Evolutionary conservation across 1,284 basidiomycete species (phyloP), one percentile per base, ranked within the genome.

Genomic region (Grifola frondosa): DNA sequence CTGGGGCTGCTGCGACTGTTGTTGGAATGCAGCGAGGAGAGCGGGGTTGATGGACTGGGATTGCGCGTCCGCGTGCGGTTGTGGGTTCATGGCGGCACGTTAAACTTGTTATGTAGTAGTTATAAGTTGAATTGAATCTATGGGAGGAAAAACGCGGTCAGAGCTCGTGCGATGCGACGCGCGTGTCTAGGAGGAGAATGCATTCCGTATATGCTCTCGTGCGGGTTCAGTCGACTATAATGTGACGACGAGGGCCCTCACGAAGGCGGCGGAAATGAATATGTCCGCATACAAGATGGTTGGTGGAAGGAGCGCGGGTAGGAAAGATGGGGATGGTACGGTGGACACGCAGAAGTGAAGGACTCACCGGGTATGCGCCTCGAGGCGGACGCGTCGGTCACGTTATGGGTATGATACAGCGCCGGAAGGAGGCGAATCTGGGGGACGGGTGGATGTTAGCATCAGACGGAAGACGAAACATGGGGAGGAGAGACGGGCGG

Each of bases 31-130:
- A 15, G 51, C 50, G 44, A 59, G 53, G 31, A 54, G 50, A 24
- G 57, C 57, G 38, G 55, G 55, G 35, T 57, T 57, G 46, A 59
- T 59, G 44, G 45, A 47, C 33, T 53, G 51, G 21, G 51, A 48
- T n/a, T n/a, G n/a, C 37, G 50, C 40, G 45, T 53, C 51, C 30
- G 34, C 51, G 29, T 46, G 44, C 13, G 50, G 30, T 28, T 46
- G 33, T 20, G 39, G 37, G 46, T 56, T 56, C 53, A 53, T 55
- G 5, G 32, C n/a, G n/a, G n/a, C n/a, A n/a, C n/a, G n/a, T n/a
- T n/a, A n/a, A n/a, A n/a, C n/a, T n/a, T n/a, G n/a, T 42, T 17
- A 11, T 25, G 12, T 37, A 21, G 9, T 12, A 9, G 25, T 22
- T 9, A 10, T 30, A 24, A 22, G 44, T 36, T 17, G 13, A 25